Evolutionary conservation across 768 basidiomycete species (phyloP).

Genomic region (Pluteus cervinus): DNA sequence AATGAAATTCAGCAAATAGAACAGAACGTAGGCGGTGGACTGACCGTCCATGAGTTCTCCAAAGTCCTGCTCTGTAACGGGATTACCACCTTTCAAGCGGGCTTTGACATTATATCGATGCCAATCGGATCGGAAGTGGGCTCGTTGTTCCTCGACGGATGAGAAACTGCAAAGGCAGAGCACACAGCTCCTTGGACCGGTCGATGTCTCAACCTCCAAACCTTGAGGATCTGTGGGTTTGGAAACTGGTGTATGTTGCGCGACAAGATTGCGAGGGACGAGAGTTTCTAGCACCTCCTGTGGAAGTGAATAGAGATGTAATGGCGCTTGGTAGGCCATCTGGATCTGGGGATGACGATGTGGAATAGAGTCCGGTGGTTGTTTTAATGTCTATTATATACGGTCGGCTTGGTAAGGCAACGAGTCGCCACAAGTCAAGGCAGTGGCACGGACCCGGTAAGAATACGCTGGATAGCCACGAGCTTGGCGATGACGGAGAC

Average conservation of each 20-base stretch:
- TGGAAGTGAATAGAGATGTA: constrained; percentile 69
- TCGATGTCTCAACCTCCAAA: constrained; percentile 12
- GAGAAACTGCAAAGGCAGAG: constrained; percentile 68
- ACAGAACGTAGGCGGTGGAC: neutral
- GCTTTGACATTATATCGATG: constrained; percentile 96
- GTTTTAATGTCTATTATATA: too few relatives aligned
- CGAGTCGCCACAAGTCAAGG: too few relatives aligned
- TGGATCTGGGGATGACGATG: neutral
- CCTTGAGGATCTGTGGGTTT: neutral
- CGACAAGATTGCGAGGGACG: constrained; percentile 57
- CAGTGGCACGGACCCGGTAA: too few relatives aligned
- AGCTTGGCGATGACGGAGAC: too few relatives aligned
- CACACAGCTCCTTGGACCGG: constrained; percentile 34
- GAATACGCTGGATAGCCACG: too few relatives aligned
- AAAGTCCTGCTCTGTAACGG: constrained; percentile 70
- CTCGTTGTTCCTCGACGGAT: constrained; percentile 76
- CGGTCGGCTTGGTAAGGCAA: too few relatives aligned
- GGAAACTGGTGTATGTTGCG: constrained; percentile 22
- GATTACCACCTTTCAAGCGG: constrained; percentile 53
- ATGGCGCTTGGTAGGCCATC: too few relatives aligned
- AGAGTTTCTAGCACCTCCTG: constrained; percentile 61
- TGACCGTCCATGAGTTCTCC: constrained; percentile 75
- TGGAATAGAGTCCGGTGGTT: too few relatives aligned
- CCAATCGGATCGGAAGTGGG: constrained; percentile 94
- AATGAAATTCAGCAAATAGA: neutral